Evolutionary conservation across 768 basidiomycete genomes (phyloP), one percentile per base, ranked within the genome.

Genomic region (Tricholoma matsutake): DNA sequence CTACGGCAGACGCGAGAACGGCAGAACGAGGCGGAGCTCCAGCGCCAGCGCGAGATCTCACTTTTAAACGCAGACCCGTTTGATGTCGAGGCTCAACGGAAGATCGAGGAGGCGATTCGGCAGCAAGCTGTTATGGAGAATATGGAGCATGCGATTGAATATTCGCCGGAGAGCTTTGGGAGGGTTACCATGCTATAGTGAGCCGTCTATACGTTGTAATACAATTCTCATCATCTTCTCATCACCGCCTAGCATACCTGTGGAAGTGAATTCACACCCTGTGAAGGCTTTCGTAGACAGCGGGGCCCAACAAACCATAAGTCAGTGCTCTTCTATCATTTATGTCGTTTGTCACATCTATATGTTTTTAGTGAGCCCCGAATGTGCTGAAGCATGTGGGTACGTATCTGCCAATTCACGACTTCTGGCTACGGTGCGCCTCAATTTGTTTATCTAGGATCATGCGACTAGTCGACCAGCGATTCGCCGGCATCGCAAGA

Each of bases 211-310:
- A 25, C 22, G 22, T 25, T 25, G 22, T 25, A 25, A 25, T 25
- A 25, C 3, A 25, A 25, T 25, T 25, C 22, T 25, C 22, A 25
- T 25, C 22, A 25, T 25, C 22, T 25, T 25, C 22, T 25, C 3
- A 25, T 25, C 22, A 25, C 22, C 22, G 22, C 22, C 22, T 25
- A 96, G 92, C 67, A 91, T 98, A 63, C 84, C 88, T 25, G 87
- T 95, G 0, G 97, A 98, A 69, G 94, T 99, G 2, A 99, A 99
- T 69, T 89, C 89, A 1, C 81, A 83, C 61, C 89, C 90, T 3
- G 86, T 98, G 37, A 96, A 94, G 73, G 97, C 97, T 0, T 99
- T 99, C 67, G 97, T 99, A 45, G 97, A 99, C 72, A 97, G 94
- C 64, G 97, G 96, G 43, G 97, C 97, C 10, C 97, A 99, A 69